Evolutionary conservation across 805 yeast species (phyloP).

Genomic region (Saccharomycopsis vini): DNA sequence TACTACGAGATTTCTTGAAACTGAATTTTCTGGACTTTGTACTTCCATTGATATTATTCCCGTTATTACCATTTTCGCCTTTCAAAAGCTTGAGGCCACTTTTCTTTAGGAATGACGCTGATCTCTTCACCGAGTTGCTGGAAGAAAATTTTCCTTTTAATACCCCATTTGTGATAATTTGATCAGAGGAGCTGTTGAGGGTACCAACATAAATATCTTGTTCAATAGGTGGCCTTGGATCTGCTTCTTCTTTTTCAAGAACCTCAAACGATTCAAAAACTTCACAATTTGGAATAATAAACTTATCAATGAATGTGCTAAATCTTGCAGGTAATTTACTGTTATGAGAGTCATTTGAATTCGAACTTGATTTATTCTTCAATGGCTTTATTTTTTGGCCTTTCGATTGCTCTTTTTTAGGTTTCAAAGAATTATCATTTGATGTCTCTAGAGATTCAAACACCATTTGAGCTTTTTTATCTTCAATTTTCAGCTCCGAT

Average conservation of each 20-base stretch:
- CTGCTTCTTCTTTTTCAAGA: slow-evolving; percentile 1
- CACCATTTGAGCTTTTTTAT: neutral
- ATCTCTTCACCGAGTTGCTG: slow-evolving; percentile 7
- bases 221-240: neutral
- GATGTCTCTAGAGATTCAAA: neutral
- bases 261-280: slow-evolving; percentile 12
- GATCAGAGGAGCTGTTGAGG: slow-evolving; percentile 6
- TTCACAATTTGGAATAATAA: slow-evolving; percentile 19
- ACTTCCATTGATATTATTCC: neutral
- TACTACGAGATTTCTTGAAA: slow-evolving; percentile 5
- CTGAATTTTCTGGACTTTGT: slow-evolving; percentile 3
- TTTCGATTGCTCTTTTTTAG: neutral
- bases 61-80: neutral
- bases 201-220: neutral
- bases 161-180: slow-evolving; percentile 15
- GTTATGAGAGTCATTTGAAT: slow-evolving; percentile 6
- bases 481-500: no score
- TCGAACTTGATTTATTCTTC: neutral
- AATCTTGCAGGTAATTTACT: slow-evolving; percentile 13
- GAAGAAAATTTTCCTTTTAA: neutral
- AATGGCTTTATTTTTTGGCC: neutral
- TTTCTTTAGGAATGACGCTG: slow-evolving; percentile 14
- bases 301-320: slow-evolving; percentile 8
- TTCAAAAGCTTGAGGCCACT: slow-evolving; percentile 10
- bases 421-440: neutral